Conservation (phyloP, 1,284 basidiomycete species). For the Ceratobasidium sp. region DNA sequence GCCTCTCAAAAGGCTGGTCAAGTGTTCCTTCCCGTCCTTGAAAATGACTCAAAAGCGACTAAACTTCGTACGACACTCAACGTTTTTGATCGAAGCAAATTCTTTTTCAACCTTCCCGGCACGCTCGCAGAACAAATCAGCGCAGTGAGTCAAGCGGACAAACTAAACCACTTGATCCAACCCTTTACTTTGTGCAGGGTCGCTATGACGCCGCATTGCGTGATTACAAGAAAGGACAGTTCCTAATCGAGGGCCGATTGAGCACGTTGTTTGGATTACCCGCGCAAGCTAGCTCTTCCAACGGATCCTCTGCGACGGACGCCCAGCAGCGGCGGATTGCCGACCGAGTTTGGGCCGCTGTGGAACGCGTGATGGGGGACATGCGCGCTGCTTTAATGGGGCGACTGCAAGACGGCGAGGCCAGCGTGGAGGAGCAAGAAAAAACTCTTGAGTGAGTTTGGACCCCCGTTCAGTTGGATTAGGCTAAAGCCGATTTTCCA, state of each 20-base stretch:
- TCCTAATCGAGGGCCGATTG: conserved; percentile 79
- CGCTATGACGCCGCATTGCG: conserved; percentile 92
- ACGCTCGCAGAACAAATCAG: conserved; percentile 91
- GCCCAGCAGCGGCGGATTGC: conserved; percentile 90
- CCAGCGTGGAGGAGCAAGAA: conserved; percentile 92
- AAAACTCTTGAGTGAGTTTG: conserved; percentile 89
- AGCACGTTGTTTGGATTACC: conserved; percentile 46
- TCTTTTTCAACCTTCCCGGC: conserved; percentile 97
- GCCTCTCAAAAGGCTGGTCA: conserved; percentile 91
- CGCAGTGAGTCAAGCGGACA: conserved; percentile 62
- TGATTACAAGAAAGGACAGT: conserved; percentile 97
- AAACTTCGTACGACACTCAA: conserved; percentile 91
- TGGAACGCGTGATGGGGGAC: conserved; percentile 93
- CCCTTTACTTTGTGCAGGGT: conserved; percentile 59
- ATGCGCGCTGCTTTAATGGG: conserved; percentile 82
- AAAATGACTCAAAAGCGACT: conserved; percentile 94
- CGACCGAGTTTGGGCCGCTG: conserved; percentile 95
- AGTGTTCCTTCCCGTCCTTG: conserved; percentile 94
- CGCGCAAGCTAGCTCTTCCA: conserved; percentile 75
- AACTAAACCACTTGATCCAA: too few relatives aligned
- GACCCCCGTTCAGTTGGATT: background rate
- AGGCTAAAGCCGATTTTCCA: conserved; percentile 48
- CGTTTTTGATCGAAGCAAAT: conserved; percentile 96
- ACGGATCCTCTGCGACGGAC: conserved; percentile 57
- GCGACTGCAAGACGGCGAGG: conserved; percentile 77